Conservation (phyloP, 805 yeast genomes). For the Zygotorulaspora florentina region DNA sequence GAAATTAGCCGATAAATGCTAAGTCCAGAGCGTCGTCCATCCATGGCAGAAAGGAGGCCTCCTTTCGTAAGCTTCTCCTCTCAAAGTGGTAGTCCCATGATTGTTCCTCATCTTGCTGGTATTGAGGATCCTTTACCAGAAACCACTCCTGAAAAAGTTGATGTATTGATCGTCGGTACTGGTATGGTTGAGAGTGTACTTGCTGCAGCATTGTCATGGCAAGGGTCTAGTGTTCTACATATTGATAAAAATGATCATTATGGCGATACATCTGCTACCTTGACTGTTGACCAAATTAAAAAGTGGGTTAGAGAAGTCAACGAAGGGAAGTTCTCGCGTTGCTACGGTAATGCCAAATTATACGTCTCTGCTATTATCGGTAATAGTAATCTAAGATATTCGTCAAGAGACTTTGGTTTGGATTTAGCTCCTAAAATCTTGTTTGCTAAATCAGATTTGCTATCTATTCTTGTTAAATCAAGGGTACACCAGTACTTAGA, state of each 20-base stretch:
- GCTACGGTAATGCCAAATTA: constrained; percentile 67
- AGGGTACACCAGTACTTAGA: constrained; percentile 89
- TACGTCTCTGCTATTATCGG: constrained; percentile 66
- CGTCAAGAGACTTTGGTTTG: constrained; percentile 74
- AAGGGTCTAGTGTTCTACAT: constrained; percentile 92
- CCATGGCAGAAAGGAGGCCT: constrained; percentile 67
- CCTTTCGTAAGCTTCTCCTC: constrained; percentile 37
- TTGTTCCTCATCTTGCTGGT: constrained; percentile 70
- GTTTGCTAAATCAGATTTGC: constrained; percentile 86
- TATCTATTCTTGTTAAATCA: constrained; percentile 72
- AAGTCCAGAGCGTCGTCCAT: constrained; percentile 47
- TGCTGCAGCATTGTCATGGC: constrained; percentile 96
- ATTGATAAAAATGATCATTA: constrained; percentile 80
- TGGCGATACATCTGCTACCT: constrained; percentile 83
- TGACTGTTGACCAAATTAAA: constrained; percentile 80
- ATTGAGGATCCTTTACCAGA: constrained; percentile 68
- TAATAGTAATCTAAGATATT: constrained; percentile 34
- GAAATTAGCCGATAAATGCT: constrained; percentile 16
- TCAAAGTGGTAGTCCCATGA: constrained; percentile 23
- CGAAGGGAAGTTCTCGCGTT: constrained; percentile 26
- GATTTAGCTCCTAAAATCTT: constrained; percentile 83
- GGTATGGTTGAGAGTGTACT: constrained; percentile 83
- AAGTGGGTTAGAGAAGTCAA: constrained; percentile 78
- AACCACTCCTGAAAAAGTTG: constrained; percentile 65
- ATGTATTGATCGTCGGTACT: constrained; percentile 88